phyloP scores from a whole-genome alignment of 1,284 basidiomycete species.

The Papiliotrema flavescens region DNA sequence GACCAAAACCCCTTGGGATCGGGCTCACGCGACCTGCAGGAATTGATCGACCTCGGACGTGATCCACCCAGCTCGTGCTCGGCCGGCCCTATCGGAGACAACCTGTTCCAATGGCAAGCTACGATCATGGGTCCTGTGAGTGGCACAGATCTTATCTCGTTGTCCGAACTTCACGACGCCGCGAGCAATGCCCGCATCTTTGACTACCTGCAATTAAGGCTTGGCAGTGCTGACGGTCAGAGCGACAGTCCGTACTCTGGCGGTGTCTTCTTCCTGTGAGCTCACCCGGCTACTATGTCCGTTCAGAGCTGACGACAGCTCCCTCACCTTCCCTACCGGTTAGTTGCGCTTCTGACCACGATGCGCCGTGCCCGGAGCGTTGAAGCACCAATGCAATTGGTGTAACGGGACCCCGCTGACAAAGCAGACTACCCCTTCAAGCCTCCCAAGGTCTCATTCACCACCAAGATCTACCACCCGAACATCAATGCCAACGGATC shows the following conservation, averaged over 20 bases:
- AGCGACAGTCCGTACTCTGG: constrained; percentile 93
- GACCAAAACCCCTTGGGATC: neutral
- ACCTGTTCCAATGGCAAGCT: constrained; percentile 97
- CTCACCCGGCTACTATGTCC: neutral
- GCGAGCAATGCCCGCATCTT: no score
- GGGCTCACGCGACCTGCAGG: constrained; percentile 56
- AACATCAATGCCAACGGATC: constrained; percentile 72
- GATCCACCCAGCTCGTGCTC: constrained; percentile 97
- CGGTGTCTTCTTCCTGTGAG: constrained; percentile 89
- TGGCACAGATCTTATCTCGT: constrained; percentile 17
- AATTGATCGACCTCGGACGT: constrained; percentile 94
- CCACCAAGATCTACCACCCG: constrained; percentile 71
- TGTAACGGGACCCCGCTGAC: neutral
- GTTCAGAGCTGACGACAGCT: constrained; percentile 20
- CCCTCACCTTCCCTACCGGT: constrained; percentile 51
- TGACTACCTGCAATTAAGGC: no score
- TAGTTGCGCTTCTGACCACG: constrained; percentile 7
- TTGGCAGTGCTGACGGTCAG: constrained; percentile 49
- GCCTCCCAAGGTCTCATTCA: constrained; percentile 98
- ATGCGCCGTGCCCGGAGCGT: neutral
- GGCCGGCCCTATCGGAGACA: constrained; percentile 90
- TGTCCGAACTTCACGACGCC: neutral
- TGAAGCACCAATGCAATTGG: neutral
- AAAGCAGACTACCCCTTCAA: constrained; percentile 93
- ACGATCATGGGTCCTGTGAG: constrained; percentile 96